These are phyloP conservation scores for Acacia concinna DNA, from an alignment of 331 rosid genomes.

Conservation along the genomic window DNA sequence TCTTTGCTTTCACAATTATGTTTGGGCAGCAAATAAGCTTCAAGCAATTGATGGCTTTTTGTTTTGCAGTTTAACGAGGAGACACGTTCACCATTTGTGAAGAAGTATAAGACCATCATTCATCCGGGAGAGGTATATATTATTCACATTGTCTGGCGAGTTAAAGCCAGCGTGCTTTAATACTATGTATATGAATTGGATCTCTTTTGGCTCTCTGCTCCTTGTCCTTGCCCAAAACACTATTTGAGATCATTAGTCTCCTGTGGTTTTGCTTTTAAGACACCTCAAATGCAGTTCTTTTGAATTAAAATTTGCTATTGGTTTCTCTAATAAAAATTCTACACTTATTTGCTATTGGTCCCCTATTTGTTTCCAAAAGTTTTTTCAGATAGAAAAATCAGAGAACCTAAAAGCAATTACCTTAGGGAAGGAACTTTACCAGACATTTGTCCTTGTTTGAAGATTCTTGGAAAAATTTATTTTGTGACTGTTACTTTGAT, in stretches of 20 bases:
- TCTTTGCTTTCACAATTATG: background rate
- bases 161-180: background rate
- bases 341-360: background rate
- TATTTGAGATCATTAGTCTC: slow-evolving; percentile 3
- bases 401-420: background rate
- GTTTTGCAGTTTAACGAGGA: slow-evolving; percentile 88
- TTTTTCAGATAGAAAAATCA: background rate
- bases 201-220: background rate
- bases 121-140: slow-evolving; percentile 95
- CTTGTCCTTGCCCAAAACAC: background rate
- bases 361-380: background rate
- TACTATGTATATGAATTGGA: background rate
- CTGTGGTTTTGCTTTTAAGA: background rate
- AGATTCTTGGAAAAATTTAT: background rate
- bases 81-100: slow-evolving; percentile 98
- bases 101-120: slow-evolving; percentile 97
- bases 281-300: background rate
- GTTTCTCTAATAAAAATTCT: background rate
- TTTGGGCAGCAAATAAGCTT: slow-evolving; percentile 16
- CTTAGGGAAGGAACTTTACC: background rate
- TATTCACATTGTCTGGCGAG: background rate
- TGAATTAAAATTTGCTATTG: background rate
- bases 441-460: background rate
- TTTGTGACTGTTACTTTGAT: background rate
- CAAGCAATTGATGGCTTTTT: slow-evolving; percentile 12